Conservation (phyloP, 441 rosid species). For the Arabidopsis hybrid region DNA sequence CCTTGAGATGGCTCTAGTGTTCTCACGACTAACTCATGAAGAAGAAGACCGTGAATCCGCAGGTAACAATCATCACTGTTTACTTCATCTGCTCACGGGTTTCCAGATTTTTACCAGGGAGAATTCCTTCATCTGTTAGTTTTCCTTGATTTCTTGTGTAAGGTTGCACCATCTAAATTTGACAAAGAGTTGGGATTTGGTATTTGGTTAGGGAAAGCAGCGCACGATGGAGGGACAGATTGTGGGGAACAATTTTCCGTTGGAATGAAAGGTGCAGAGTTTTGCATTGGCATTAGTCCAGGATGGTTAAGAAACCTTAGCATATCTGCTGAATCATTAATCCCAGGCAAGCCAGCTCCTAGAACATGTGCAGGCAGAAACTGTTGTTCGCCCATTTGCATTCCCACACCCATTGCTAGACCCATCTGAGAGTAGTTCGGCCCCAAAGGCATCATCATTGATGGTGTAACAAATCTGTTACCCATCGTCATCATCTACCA, state of each 20-base stretch:
- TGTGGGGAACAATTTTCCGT: slow-evolving; percentile 28
- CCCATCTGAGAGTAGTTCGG: slow-evolving; percentile 49
- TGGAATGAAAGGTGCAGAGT: slow-evolving; percentile 41
- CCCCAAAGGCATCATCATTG: slow-evolving; percentile 49
- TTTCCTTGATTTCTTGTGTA: background rate
- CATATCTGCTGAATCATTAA: slow-evolving; percentile 26
- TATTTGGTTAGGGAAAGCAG: slow-evolving; percentile 29
- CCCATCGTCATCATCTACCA: slow-evolving; percentile 43
- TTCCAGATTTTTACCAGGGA: slow-evolving; percentile 33
- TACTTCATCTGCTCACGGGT: slow-evolving; percentile 28
- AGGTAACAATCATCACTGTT: slow-evolving; percentile 22
- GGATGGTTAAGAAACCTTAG: slow-evolving; percentile 42
- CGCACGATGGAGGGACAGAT: slow-evolving; percentile 24
- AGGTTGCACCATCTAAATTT: slow-evolving; percentile 31
- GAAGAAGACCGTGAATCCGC: background rate
- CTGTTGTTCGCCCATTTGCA: slow-evolving; percentile 48
- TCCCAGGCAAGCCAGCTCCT: slow-evolving; percentile 31
- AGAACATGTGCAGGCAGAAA: slow-evolving; percentile 39
- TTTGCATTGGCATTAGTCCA: slow-evolving; percentile 44
- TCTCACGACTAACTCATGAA: background rate
- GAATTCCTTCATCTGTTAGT: background rate
- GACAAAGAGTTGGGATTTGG: slow-evolving; percentile 26
- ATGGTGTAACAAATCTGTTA: slow-evolving; percentile 37
- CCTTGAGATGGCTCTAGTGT: slow-evolving; percentile 15
- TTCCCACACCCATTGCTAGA: slow-evolving; percentile 43